These are phyloP conservation scores for Lumnitzera littorea DNA, from an alignment of 345 rosid genomes.

Conservation along the genomic window DNA sequence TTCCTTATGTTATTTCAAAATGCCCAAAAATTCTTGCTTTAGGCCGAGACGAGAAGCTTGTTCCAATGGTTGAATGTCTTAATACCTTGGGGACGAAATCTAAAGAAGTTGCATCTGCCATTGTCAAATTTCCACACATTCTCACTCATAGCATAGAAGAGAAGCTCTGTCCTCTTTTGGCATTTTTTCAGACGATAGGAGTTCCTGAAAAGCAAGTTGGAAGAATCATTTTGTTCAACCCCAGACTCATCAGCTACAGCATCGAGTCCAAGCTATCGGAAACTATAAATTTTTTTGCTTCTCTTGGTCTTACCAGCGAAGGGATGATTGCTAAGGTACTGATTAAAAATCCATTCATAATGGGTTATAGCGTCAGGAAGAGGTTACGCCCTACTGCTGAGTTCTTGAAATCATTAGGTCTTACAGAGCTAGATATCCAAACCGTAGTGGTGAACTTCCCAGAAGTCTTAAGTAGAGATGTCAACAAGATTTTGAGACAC, in stretches of 20 bases:
- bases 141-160: slow-evolving; percentile 17
- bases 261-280: slow-evolving; percentile 15
- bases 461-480: slow-evolving; percentile 15
- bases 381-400: slow-evolving; percentile 20
- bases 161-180: slow-evolving; percentile 17
- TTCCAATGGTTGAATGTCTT: slow-evolving; percentile 19
- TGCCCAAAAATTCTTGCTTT: slow-evolving; percentile 17
- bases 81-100: slow-evolving; percentile 14
- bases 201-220: slow-evolving; percentile 20
- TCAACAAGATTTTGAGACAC: slow-evolving; percentile 13
- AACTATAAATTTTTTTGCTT: slow-evolving; percentile 12
- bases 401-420: slow-evolving; percentile 16
- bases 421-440: slow-evolving; percentile 6
- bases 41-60: slow-evolving; percentile 14
- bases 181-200: slow-evolving; percentile 18
- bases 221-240: slow-evolving; percentile 17
- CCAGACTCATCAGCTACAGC: slow-evolving; percentile 20
- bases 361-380: slow-evolving; percentile 20
- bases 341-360: slow-evolving; percentile 13
- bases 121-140: slow-evolving; percentile 19
- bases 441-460: slow-evolving; percentile 14
- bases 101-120: slow-evolving; percentile 14
- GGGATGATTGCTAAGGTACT: slow-evolving; percentile 18
- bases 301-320: slow-evolving; percentile 15
- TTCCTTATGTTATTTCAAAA: slow-evolving; percentile 15